Conservation (phyloP, 2,329 filamentous ascomycete species). For the Tolypocladium album region DNA sequence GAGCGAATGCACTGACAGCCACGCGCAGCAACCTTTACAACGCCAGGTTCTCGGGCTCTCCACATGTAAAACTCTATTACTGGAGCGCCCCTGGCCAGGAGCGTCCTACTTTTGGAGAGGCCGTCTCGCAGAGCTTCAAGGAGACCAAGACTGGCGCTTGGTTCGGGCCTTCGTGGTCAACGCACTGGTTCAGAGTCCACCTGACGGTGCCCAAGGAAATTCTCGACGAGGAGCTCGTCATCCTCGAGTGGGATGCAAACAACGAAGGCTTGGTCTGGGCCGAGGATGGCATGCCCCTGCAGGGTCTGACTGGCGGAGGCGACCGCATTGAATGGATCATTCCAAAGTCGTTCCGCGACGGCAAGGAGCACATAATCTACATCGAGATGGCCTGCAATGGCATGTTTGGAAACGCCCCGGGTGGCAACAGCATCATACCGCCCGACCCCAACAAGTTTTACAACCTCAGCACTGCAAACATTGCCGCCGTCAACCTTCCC, state of each 20-base stretch:
- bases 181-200: constrained; percentile 89
- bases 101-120: constrained; percentile 80
- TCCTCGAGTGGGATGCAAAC: constrained; percentile 92
- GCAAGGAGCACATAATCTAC: constrained; percentile 80
- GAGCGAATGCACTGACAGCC: neutral
- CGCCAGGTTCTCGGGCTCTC: constrained; percentile 45
- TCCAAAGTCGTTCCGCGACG: constrained; percentile 70
- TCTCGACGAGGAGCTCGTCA: constrained; percentile 67
- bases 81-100: constrained; percentile 73
- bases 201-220: constrained; percentile 68
- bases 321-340: constrained; percentile 89
- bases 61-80: constrained; percentile 74
- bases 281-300: constrained; percentile 77
- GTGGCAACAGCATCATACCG: constrained; percentile 78
- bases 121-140: constrained; percentile 62
- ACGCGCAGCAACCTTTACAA: constrained; percentile 25
- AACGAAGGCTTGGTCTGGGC: constrained; percentile 95
- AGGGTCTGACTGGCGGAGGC: constrained; percentile 82
- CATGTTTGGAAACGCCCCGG: constrained; percentile 91
- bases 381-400: constrained; percentile 98
- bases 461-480: constrained; percentile 64
- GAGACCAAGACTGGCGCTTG: constrained; percentile 63
- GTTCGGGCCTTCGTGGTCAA: constrained; percentile 94
- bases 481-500: constrained; percentile 79
- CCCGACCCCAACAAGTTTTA: constrained; percentile 79